These are phyloP conservation scores for Centella asiatica DNA, from an alignment of 129 eudicot genomes.

Conservation along the genomic window DNA sequence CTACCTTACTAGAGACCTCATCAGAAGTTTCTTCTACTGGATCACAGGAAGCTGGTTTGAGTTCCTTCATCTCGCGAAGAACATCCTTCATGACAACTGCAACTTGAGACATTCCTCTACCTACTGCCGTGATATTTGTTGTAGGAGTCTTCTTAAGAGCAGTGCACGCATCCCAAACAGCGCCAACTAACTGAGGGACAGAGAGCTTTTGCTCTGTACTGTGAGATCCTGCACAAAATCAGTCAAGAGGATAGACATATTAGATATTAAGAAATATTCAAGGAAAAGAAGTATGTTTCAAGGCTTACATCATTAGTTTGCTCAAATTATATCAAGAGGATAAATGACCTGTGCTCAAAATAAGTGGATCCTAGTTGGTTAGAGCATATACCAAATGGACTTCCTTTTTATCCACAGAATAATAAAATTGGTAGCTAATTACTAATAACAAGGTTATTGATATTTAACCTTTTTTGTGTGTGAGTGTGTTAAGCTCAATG, in stretches of 20 bases:
- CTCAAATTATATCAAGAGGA: neutral
- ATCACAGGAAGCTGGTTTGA: slow-evolving; percentile 54
- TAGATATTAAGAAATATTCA: neutral
- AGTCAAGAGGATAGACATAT: neutral
- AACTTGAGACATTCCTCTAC: slow-evolving; percentile 77
- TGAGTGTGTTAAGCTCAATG: too few species aligned
- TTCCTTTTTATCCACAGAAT: neutral
- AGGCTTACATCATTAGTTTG: neutral
- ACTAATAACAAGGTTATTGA: too few species aligned
- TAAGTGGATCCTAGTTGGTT: too few species aligned
- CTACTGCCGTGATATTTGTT: slow-evolving; percentile 75
- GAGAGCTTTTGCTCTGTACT: slow-evolving; percentile 42
- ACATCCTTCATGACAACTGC: slow-evolving; percentile 88
- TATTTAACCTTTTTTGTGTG: too few species aligned
- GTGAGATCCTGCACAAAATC: slow-evolving; percentile 40
- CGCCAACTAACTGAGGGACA: slow-evolving; percentile 70
- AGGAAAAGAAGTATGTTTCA: neutral
- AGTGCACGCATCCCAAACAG: slow-evolving; percentile 81
- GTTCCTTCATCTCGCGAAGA: slow-evolving; percentile 92
- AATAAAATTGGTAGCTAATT: too few species aligned
- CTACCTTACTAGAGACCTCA: slow-evolving; percentile 21
- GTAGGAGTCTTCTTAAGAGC: slow-evolving; percentile 81
- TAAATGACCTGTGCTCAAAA: too few species aligned
- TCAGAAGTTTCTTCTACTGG: slow-evolving; percentile 20
- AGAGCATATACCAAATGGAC: too few species aligned